Conservation (phyloP, 1,284 basidiomycete genomes). For the Cutaneotrichosporon cyanovorans region DNA sequence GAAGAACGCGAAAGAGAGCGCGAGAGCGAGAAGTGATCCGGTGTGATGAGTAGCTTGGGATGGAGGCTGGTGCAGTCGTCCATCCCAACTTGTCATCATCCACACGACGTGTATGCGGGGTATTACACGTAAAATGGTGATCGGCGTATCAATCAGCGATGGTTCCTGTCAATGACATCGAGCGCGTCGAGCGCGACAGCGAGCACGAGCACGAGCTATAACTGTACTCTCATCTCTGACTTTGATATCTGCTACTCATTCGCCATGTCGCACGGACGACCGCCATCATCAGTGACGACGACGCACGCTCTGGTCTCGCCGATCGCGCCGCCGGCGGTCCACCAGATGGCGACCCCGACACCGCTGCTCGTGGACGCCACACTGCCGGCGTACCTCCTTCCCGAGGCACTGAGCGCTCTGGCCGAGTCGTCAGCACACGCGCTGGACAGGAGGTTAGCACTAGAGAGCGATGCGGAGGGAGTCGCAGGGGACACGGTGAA, state of each 20-base stretch:
- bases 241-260: no score
- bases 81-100: background rate
- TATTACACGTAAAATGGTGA: slow-evolving; percentile 10
- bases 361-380: slow-evolving; percentile 58
- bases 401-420: slow-evolving; percentile 66
- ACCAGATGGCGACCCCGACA: slow-evolving; percentile 40
- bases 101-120: slow-evolving; percentile 1
- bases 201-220: no score
- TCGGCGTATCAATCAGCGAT: background rate
- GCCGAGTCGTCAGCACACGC: slow-evolving; percentile 64
- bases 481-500: slow-evolving; percentile 15
- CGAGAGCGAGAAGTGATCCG: background rate
- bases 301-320: slow-evolving; percentile 27
- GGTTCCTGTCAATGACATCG: background rate
- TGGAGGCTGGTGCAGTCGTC: background rate
- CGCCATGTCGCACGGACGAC: slow-evolving; percentile 32
- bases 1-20: background rate
- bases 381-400: slow-evolving; percentile 75
- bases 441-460: slow-evolving; percentile 47
- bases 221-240: background rate
- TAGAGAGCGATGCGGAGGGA: slow-evolving; percentile 23
- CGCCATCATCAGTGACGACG: slow-evolving; percentile 29
- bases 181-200: background rate
- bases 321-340: slow-evolving; percentile 34
- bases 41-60: background rate